A percentile compares a stretch with the other conserved stretches of the same genome.
Conservation (phyloP, 164 flowering plant genomes). For the Pachysandra terminalis region DNA sequence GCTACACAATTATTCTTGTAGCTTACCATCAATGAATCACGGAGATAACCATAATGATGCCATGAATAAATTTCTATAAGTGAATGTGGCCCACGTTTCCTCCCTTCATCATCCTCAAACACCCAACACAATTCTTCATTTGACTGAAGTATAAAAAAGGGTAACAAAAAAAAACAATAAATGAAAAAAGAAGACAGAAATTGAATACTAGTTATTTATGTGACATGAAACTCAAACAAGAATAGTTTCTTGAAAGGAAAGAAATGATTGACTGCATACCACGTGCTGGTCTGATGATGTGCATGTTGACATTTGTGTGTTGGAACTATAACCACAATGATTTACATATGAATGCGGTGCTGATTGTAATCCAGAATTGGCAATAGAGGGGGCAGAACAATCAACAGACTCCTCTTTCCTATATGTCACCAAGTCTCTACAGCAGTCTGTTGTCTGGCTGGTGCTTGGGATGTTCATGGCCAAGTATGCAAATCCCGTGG, state of each 20-base stretch:
- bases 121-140: slow-evolving; percentile 73
- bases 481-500: slow-evolving; percentile 66
- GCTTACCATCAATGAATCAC: slow-evolving; percentile 58
- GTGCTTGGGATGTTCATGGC: slow-evolving; percentile 12
- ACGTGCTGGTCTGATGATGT: slow-evolving; percentile 7
- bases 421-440: slow-evolving; percentile 8
- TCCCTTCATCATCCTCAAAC: slow-evolving; percentile 60
- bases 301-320: slow-evolving; percentile 7
- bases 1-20: not conserved
- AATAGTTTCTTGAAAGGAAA: not conserved
- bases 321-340: slow-evolving; percentile 6
- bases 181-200: not conserved
- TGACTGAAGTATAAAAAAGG: slow-evolving; percentile 25
- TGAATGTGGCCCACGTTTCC: slow-evolving; percentile 79
- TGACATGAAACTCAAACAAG: not conserved
- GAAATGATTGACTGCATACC: slow-evolving; percentile 19
- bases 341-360: slow-evolving; percentile 17
- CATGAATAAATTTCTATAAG: slow-evolving; percentile 66
- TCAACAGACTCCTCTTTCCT: slow-evolving; percentile 13
- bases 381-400: slow-evolving; percentile 13
- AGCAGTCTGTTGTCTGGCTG: slow-evolving; percentile 11
- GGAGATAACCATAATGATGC: slow-evolving; percentile 71
- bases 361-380: slow-evolving; percentile 10
- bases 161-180: not conserved
- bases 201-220: not conserved